phyloP scores from a whole-genome alignment of 768 basidiomycete species.

The Leccinum uliginosum region DNA sequence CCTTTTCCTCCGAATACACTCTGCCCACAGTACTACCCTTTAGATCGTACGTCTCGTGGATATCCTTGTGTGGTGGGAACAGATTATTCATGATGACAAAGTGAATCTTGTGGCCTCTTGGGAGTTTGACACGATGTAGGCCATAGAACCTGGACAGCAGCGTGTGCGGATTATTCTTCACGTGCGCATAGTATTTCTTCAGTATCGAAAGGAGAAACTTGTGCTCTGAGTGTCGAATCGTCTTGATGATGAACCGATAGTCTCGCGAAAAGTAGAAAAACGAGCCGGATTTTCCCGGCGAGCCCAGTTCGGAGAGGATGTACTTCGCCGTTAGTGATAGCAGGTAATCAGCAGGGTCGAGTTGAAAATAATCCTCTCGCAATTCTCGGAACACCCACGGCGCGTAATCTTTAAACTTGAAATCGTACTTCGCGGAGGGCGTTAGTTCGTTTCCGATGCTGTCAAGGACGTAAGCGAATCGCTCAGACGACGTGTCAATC shows the following conservation, averaged over 20 bases:
- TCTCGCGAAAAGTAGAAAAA: slow-evolving; percentile 99
- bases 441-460: slow-evolving; percentile 97
- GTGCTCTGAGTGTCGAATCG: slow-evolving; percentile 91
- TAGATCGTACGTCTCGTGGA: slow-evolving; percentile 97
- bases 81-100: slow-evolving; percentile 99
- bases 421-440: slow-evolving; percentile 96
- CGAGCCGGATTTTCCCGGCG: slow-evolving; percentile 96
- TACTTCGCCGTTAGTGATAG: slow-evolving; percentile 96
- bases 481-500: background rate
- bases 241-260: slow-evolving; percentile 99
- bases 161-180: slow-evolving; percentile 89
- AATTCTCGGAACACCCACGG: slow-evolving; percentile 97
- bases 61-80: slow-evolving; percentile 94
- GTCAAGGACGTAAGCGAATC: slow-evolving; percentile 8
- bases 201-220: slow-evolving; percentile 87
- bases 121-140: slow-evolving; percentile 94
- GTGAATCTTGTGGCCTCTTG: slow-evolving; percentile 90
- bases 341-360: slow-evolving; percentile 97
- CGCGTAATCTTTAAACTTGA: slow-evolving; percentile 99
- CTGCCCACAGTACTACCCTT: slow-evolving; percentile 93
- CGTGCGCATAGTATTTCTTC: slow-evolving; percentile 77
- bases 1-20: slow-evolving; percentile 81
- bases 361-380: slow-evolving; percentile 89
- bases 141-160: slow-evolving; percentile 94
- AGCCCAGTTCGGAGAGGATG: slow-evolving; percentile 95